Conservation (phyloP, 2,329 filamentous ascomycete genomes). For the Elsinoe arachidis region DNA sequence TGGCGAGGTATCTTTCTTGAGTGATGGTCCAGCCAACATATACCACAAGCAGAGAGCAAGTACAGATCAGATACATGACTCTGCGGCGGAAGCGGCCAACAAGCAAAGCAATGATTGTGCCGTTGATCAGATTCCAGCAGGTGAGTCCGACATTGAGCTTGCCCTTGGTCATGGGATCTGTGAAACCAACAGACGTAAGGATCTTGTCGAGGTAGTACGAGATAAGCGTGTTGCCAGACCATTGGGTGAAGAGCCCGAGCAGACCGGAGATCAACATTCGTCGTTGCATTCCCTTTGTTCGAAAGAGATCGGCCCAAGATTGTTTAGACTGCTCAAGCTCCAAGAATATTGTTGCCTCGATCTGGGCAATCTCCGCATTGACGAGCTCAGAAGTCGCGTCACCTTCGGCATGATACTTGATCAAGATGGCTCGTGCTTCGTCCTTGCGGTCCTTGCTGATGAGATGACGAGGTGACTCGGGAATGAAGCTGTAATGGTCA, state of each 20-base stretch:
- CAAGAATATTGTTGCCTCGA: constrained; percentile 53
- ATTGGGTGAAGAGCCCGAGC: constrained; percentile 47
- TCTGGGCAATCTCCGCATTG: constrained; percentile 58
- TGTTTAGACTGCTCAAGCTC: constrained; percentile 37
- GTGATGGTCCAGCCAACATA: constrained; percentile 51
- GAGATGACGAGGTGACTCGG: constrained; percentile 59
- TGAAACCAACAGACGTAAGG: constrained; percentile 24
- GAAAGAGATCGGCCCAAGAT: constrained; percentile 50
- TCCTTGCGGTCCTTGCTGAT: constrained; percentile 55
- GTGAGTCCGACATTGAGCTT: constrained; percentile 28
- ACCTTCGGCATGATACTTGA: constrained; percentile 55
- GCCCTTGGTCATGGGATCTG: constrained; percentile 23
- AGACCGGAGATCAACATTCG: constrained; percentile 42
- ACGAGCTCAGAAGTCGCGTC: constrained; percentile 50
- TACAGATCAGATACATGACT: constrained; percentile 41
- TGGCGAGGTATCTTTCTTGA: constrained; percentile 33
- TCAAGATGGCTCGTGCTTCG: constrained; percentile 52
- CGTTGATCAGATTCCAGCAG: constrained; percentile 36
- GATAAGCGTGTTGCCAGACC: constrained; percentile 44
- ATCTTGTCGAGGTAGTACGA: constrained; percentile 29
- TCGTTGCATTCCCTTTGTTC: constrained; percentile 46
- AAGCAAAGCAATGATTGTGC: constrained; percentile 31
- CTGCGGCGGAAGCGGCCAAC: constrained; percentile 35
- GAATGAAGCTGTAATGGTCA: constrained; percentile 36
- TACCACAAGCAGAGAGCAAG: constrained; percentile 41